Conservation (phyloP, 148 eudicot genomes). For the Rhododendron molle region DNA sequence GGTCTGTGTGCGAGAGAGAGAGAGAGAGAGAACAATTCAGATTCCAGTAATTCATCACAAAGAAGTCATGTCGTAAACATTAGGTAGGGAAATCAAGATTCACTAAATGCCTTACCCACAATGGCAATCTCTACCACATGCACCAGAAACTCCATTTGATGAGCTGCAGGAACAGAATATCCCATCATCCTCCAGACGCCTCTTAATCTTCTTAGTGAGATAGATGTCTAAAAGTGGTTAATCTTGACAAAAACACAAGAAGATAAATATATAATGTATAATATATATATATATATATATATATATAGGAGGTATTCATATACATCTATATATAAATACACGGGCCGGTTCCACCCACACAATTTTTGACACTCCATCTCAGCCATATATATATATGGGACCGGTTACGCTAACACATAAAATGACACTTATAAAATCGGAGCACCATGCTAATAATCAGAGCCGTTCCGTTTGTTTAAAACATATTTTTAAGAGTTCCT, state of each 20-base stretch:
- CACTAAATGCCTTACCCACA: constrained; percentile 63
- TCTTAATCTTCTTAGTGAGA: constrained; percentile 75
- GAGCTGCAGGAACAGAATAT: constrained; percentile 90
- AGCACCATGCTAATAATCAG: too few relatives aligned
- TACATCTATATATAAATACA: too few relatives aligned
- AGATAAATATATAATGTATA: neutral
- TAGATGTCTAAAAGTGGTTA: constrained; percentile 73
- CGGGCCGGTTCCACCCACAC: too few relatives aligned
- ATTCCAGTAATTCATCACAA: neutral
- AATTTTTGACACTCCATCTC: too few relatives aligned
- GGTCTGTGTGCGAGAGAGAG: neutral
- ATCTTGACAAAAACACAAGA: constrained; percentile 16
- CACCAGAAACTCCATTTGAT: constrained; percentile 53
- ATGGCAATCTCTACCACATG: constrained; percentile 91
- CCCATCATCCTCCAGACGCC: constrained; percentile 89
- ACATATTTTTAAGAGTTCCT: too few relatives aligned
- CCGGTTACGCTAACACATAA: too few relatives aligned
- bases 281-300: too few relatives aligned
- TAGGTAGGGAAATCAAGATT: neutral
- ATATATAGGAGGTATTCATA: too few relatives aligned
- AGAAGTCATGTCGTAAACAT: neutral
- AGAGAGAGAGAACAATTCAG: neutral
- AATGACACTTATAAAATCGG: too few relatives aligned
- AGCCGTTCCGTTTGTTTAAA: too few relatives aligned
- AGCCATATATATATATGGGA: too few relatives aligned